Evolutionary conservation across 768 basidiomycete species (phyloP), one percentile per base, ranked within the genome.

Genomic region (Inosperma sp.): DNA sequence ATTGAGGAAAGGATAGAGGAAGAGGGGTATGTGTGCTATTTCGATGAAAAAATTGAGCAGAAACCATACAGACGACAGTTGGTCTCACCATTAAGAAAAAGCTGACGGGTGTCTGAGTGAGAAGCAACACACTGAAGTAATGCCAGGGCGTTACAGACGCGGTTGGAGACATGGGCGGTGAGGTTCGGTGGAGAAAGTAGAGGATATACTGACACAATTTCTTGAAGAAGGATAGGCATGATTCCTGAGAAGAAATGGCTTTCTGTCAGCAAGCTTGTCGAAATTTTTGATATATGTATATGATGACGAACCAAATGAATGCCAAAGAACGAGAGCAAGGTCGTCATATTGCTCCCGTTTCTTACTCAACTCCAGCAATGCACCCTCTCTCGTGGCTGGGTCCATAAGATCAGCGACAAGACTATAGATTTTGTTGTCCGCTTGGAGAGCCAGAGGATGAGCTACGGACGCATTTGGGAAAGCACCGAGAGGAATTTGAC

Each of bases 321-420:
- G 94, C 96, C 96, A 99, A 6, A 99, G 77, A 21, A 99, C 90
- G 35, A 98, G 79, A 2, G 96, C 96, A 39, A 99, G 82, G 70
- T 99, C 94, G 65, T 99, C 96, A 64, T 95, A 98, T 69, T 98
- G 94, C 71, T 98, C 96, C 56, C 96, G 76, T 75, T 97, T 98
- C 79, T 99, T 98, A 73, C 92, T 95, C 61, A 99, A 76, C 71
- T 99, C 96, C 48, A 98, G 76, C 42, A 99, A 73, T 2, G 96
- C 95, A 2, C 77, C 78, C 65, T 99, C 96, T 55, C 95, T 79
- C n/a, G 86, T 81, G 49, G 74, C 79, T 1, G 86, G 83, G 61
- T 91, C 85, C 75, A 88, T 78, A 22, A 95, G 72, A 51, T 95
- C 90, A 57, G 93, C 83, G 53, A 98, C 93, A 46, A 98, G 78